Percentiles rank a stretch among this genome's conserved stretches.
Evolutionary conservation across 2,329 filamentous ascomycete species (phyloP).

Genomic region (Aaosphaeria pasadenensis): DNA sequence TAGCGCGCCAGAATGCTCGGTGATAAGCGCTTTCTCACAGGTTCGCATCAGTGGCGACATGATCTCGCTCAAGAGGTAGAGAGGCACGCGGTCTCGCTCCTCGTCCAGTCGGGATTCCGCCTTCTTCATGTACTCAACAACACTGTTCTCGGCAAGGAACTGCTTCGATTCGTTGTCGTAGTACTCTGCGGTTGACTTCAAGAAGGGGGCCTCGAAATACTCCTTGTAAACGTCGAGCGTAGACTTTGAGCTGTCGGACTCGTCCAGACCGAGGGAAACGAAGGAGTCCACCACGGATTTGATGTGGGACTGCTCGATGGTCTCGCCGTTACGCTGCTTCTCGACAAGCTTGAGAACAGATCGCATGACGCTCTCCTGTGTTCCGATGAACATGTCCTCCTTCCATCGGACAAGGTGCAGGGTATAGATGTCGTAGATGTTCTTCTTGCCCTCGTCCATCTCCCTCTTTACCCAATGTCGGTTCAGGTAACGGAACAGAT

Average conservation of each 20-base stretch:
- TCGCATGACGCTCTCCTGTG: conserved; percentile 87
- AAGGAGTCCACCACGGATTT: conserved; percentile 97
- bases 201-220: conserved; percentile 91
- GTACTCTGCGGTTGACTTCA: conserved; percentile 78
- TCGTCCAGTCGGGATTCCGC: conserved; percentile 85
- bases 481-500: conserved; percentile 93
- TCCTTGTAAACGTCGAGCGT: conserved; percentile 92
- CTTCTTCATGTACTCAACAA: conserved; percentile 99
- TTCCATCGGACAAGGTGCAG: conserved; percentile 95
- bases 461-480: conserved; percentile 98
- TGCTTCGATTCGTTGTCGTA: conserved; percentile 90
- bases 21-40: conserved; percentile 86
- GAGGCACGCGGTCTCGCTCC: conserved; percentile 87
- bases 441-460: conserved; percentile 98
- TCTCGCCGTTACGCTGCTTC: conserved; percentile 96
- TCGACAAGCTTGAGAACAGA: conserved; percentile 93
- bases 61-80: conserved; percentile 92
- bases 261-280: conserved; percentile 87
- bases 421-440: conserved; percentile 97
- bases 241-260: conserved; percentile 87
- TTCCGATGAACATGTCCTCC: conserved; percentile 79
- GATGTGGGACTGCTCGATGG: conserved; percentile 94
- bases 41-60: conserved; percentile 77
- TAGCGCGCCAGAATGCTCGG: conserved; percentile 79
- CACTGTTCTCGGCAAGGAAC: conserved; percentile 93